Evolutionary conservation across 2,329 filamentous ascomycete genomes (phyloP).

Genomic region (Ceratocystis papillata): DNA sequence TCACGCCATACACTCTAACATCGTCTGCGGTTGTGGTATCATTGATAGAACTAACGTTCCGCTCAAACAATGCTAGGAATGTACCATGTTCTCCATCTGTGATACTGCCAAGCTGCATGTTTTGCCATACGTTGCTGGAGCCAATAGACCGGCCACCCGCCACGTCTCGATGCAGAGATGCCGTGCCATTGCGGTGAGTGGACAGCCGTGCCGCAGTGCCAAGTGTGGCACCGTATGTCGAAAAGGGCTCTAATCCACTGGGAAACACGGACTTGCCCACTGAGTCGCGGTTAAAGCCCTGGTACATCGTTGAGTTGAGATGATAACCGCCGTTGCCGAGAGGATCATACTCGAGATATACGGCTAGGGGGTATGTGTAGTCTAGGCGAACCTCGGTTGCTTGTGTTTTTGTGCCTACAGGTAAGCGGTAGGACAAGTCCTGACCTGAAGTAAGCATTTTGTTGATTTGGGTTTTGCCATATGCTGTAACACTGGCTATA

Average conservation of each 20-base stretch:
- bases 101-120: constrained; percentile 38
- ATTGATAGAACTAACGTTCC: constrained; percentile 47
- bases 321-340: constrained; percentile 24
- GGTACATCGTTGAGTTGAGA: constrained; percentile 32
- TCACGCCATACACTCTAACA: constrained; percentile 8
- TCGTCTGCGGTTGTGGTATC: constrained; percentile 42
- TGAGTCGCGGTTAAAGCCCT: constrained; percentile 35
- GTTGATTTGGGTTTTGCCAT: constrained; percentile 35
- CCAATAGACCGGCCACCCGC: constrained; percentile 39
- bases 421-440: constrained; percentile 32
- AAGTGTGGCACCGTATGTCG: constrained; percentile 24
- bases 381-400: neutral
- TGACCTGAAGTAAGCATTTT: constrained; percentile 37
- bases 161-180: constrained; percentile 41
- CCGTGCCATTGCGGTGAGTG: constrained; percentile 49
- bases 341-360: constrained; percentile 21
- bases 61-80: constrained; percentile 42
- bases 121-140: constrained; percentile 47
- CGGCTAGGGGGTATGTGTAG: constrained; percentile 43
- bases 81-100: neutral
- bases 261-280: constrained; percentile 41
- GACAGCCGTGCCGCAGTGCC: constrained; percentile 31
- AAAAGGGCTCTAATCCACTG: constrained; percentile 47
- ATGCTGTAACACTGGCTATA: constrained; percentile 37
- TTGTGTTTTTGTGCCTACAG: neutral